Conservation (phyloP, 2,329 filamentous ascomycete species). For the Fusarium algeriense region DNA sequence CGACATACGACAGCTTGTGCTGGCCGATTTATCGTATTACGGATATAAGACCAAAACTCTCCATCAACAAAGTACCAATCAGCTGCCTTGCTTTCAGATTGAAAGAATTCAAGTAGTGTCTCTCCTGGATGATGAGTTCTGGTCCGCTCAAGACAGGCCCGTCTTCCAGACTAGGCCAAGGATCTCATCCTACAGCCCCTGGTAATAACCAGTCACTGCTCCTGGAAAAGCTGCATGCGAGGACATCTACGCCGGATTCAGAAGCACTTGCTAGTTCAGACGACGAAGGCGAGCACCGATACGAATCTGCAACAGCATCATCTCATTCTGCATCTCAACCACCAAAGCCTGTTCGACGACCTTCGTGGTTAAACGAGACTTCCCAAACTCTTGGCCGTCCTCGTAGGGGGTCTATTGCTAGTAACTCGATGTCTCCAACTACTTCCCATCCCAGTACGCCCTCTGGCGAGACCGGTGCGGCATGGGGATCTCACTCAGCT, state of each 20-base stretch:
- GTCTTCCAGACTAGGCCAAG: constrained; percentile 64
- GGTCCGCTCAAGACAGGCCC: constrained; percentile 63
- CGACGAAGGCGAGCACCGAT: constrained; percentile 82
- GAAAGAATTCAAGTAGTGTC: constrained; percentile 23
- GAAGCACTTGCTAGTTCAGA: constrained; percentile 95
- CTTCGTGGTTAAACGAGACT: constrained; percentile 90
- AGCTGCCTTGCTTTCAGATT: constrained; percentile 2
- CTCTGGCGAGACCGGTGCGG: constrained; percentile 69
- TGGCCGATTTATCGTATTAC: neutral
- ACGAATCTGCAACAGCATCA: constrained; percentile 62
- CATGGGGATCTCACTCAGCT: constrained; percentile 67
- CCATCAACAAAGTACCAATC: neutral
- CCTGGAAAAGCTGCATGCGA: constrained; percentile 80
- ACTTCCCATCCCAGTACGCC: constrained; percentile 86
- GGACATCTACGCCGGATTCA: constrained; percentile 91
- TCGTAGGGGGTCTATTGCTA: constrained; percentile 82
- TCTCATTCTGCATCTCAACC: constrained; percentile 55
- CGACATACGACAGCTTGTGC: constrained; percentile 15
- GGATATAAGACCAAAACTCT: neutral
- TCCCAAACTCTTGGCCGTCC: constrained; percentile 71
- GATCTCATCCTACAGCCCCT: constrained; percentile 58
- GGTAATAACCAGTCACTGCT: constrained; percentile 73
- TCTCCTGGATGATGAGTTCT: constrained; percentile 62
- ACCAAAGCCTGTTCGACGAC: constrained; percentile 75
- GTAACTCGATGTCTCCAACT: constrained; percentile 81